Conservation (phyloP, 163 green algal species). For the Dunaliella salina region DNA sequence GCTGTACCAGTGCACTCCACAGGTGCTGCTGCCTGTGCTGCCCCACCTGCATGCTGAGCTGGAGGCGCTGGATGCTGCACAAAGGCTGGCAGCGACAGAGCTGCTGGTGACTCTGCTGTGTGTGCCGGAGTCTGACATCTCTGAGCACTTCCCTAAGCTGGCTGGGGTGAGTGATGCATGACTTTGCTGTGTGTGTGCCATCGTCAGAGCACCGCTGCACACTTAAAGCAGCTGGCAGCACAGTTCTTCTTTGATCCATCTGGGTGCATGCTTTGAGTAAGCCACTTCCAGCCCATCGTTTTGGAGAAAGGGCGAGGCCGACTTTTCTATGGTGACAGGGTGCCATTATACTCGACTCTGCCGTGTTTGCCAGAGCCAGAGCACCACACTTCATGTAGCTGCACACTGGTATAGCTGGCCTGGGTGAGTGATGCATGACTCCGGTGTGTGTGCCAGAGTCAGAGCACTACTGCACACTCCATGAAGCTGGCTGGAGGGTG, state of each 20-base stretch:
- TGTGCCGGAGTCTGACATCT: neutral
- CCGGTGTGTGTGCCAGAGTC: neutral
- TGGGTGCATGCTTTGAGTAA: too few species aligned
- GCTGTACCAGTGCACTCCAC: conserved; percentile 53
- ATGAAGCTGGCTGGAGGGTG: conserved; percentile 30
- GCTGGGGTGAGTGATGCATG: conserved; percentile 1
- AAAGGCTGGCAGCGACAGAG: conserved; percentile 39
- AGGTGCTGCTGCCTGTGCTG: conserved; percentile 68
- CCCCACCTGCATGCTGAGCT: conserved; percentile 54
- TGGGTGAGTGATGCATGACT: neutral
- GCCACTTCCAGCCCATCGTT: too few species aligned
- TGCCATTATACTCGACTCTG: too few species aligned
- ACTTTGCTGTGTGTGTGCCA: neutral
- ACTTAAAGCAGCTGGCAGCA: conserved; percentile 30
- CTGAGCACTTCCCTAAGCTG: conserved; percentile 26
- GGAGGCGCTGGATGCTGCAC: conserved; percentile 36
- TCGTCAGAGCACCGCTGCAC: neutral
- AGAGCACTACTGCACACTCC: neutral
- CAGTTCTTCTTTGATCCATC: too few species aligned
- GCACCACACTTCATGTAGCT: too few species aligned
- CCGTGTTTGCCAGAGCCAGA: conserved; percentile 23
- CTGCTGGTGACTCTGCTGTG: conserved; percentile 33
- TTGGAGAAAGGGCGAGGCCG: too few species aligned
- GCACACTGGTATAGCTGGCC: conserved; percentile 32
- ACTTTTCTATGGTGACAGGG: too few species aligned